Evolutionary conservation across 2,329 filamentous ascomycete genomes (phyloP).

Genomic region (Stromatinia cepivora): DNA sequence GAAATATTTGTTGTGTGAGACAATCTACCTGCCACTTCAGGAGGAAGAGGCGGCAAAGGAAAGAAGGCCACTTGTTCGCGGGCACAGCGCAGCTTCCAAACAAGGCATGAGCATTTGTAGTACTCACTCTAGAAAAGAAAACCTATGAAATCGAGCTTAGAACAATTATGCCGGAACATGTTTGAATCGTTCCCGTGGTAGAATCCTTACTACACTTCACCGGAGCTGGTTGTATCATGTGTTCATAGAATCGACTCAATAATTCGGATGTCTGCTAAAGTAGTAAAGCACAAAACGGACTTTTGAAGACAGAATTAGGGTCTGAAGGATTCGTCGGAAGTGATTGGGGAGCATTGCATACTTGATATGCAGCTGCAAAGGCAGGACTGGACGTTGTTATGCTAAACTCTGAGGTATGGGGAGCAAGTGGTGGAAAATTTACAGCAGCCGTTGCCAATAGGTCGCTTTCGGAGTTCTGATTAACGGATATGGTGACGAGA

Average conservation of each 20-base stretch:
- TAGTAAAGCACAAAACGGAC: slow-evolving; percentile 74
- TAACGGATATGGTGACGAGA: slow-evolving; percentile 67
- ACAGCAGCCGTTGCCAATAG: slow-evolving; percentile 60
- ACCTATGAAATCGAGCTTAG: no score
- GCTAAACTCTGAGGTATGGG: slow-evolving; percentile 31
- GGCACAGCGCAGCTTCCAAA: no score
- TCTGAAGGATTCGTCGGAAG: slow-evolving; percentile 81
- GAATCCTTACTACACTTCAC: slow-evolving; percentile 43
- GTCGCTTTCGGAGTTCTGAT: slow-evolving; percentile 38
- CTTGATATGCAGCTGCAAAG: slow-evolving; percentile 73
- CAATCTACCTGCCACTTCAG: no score
- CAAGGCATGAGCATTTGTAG: no score
- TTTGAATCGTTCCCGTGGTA: no score
- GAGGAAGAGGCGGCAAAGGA: no score
- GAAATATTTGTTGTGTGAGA: no score
- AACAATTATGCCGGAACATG: no score
- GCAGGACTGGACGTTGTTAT: slow-evolving; percentile 72
- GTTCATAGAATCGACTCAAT: slow-evolving; percentile 69
- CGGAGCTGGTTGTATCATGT: slow-evolving; percentile 79
- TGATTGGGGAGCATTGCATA: slow-evolving; percentile 83
- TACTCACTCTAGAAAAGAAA: no score
- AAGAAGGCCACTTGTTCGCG: no score
- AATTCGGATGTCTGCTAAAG: slow-evolving; percentile 64
- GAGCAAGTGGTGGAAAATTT: slow-evolving; percentile 41
- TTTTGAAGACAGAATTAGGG: slow-evolving; percentile 81